Evolutionary conservation across 345 rosid species (phyloP).

Genomic region (Hibiscus mutabilis): DNA sequence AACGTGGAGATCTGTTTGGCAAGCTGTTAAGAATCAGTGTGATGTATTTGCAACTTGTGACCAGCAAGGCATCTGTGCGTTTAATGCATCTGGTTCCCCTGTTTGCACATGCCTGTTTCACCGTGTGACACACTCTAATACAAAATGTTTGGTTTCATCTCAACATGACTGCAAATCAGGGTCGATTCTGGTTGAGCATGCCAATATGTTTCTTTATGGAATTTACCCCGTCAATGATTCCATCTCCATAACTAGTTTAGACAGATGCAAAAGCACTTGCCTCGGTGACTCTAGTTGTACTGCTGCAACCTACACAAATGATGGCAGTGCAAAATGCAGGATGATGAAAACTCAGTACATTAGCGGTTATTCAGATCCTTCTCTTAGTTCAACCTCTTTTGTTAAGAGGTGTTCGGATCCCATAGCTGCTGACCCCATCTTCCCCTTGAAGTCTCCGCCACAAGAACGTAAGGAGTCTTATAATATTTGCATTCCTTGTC

Average conservation of each 20-base stretch:
- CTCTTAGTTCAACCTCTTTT: slow-evolving; percentile 52
- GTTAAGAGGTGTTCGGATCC: slow-evolving; percentile 68
- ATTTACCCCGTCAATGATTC: slow-evolving; percentile 57
- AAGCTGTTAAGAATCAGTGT: slow-evolving; percentile 83
- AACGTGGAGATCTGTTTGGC: slow-evolving; percentile 83
- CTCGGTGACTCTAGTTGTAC: slow-evolving; percentile 37
- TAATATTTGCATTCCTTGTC: slow-evolving; percentile 45
- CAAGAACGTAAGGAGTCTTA: slow-evolving; percentile 17
- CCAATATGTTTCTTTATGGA: slow-evolving; percentile 52
- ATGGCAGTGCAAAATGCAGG: slow-evolving; percentile 46
- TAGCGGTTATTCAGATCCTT: slow-evolving; percentile 61
- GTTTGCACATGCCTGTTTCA: slow-evolving; percentile 49
- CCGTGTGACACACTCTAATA: slow-evolving; percentile 17
- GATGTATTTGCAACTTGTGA: slow-evolving; percentile 77
- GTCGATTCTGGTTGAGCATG: slow-evolving; percentile 34
- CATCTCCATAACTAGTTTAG: slow-evolving; percentile 31
- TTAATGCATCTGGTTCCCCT: slow-evolving; percentile 39
- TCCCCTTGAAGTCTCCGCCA: slow-evolving; percentile 16
- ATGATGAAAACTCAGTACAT: slow-evolving; percentile 43
- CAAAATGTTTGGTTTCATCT: slow-evolving; percentile 45
- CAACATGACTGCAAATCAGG: slow-evolving; percentile 34
- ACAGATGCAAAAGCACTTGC: slow-evolving; percentile 50
- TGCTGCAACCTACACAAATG: slow-evolving; percentile 56
- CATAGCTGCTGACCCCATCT: slow-evolving; percentile 47
- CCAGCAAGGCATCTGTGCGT: slow-evolving; percentile 49